Percentiles rank a stretch among this genome's conserved stretches.
Evolutionary conservation across 2,329 filamentous ascomycete genomes (phyloP).

Genomic region (Myriosclerotinia scirpicola): DNA sequence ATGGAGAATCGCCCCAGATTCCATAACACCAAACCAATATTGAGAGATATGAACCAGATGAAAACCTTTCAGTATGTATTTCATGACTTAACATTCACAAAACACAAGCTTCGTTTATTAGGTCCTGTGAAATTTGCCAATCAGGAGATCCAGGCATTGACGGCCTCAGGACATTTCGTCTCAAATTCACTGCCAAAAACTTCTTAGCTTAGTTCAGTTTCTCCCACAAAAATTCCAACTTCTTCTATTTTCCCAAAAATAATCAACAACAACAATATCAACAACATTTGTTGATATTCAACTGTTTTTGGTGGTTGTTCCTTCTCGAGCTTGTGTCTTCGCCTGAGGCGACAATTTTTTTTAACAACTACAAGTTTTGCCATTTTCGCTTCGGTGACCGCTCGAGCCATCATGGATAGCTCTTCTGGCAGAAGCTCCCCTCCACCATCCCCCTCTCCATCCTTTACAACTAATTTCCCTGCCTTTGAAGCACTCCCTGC

Average conservation of each 20-base stretch:
- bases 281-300: neutral
- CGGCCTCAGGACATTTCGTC: neutral
- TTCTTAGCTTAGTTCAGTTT: neutral
- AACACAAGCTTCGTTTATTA: neutral
- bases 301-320: neutral
- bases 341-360: conserved; percentile 5
- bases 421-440: conserved; percentile 2
- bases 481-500: neutral
- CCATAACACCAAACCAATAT: neutral
- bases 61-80: neutral
- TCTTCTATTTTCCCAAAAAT: neutral
- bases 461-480: neutral
- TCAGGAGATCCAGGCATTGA: neutral
- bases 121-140: neutral
- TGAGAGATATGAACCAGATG: neutral
- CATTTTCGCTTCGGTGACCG: conserved; percentile 14
- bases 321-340: neutral
- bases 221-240: neutral
- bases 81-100: neutral
- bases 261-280: neutral
- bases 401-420: conserved; percentile 15
- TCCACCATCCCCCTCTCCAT: conserved; percentile 1
- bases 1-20: neutral
- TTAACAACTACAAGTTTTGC: neutral
- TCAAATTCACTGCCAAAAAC: neutral